These are phyloP conservation scores for Geotrichum armillariae DNA, from an alignment of 1,139 yeast species.

Conservation along the genomic window DNA sequence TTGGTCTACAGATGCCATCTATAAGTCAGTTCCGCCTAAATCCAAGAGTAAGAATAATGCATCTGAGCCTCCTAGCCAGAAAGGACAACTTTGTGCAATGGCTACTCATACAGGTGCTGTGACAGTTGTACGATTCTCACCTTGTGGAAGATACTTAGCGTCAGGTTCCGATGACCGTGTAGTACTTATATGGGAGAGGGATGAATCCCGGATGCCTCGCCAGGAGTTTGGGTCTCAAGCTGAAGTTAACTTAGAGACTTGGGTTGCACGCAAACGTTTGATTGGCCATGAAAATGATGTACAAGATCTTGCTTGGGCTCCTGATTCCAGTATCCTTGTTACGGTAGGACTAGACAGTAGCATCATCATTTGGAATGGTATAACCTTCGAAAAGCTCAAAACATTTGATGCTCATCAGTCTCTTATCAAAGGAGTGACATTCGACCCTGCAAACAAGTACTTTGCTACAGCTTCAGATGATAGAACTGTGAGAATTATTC, in stretches of 20 bases:
- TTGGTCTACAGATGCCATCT: slow-evolving; percentile 62
- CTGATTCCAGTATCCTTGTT: slow-evolving; percentile 85
- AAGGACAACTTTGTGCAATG: slow-evolving; percentile 38
- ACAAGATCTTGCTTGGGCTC: slow-evolving; percentile 98
- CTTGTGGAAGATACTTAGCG: slow-evolving; percentile 87
- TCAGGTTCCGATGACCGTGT: slow-evolving; percentile 95
- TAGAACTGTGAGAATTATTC: slow-evolving; percentile 79
- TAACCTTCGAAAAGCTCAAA: slow-evolving; percentile 86
- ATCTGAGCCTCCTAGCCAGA: neutral
- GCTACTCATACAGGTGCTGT: slow-evolving; percentile 70
- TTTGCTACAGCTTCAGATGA: slow-evolving; percentile 98
- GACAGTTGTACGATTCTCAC: slow-evolving; percentile 88
- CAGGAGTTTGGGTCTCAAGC: slow-evolving; percentile 20
- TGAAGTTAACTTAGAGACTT: slow-evolving; percentile 70
- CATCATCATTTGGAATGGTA: slow-evolving; percentile 91
- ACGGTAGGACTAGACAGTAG: slow-evolving; percentile 94
- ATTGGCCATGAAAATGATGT: slow-evolving; percentile 98
- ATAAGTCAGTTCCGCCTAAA: slow-evolving; percentile 10
- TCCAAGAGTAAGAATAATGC: slow-evolving; percentile 1
- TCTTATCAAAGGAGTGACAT: slow-evolving; percentile 96
- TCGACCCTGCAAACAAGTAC: slow-evolving; percentile 97
- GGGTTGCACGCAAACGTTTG: slow-evolving; percentile 89
- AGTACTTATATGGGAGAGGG: slow-evolving; percentile 89
- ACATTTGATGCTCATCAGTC: slow-evolving; percentile 92
- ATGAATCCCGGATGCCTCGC: slow-evolving; percentile 46